Conservation (phyloP, 2,329 filamentous ascomycete genomes). For the Paraconiothyrium sp. region DNA sequence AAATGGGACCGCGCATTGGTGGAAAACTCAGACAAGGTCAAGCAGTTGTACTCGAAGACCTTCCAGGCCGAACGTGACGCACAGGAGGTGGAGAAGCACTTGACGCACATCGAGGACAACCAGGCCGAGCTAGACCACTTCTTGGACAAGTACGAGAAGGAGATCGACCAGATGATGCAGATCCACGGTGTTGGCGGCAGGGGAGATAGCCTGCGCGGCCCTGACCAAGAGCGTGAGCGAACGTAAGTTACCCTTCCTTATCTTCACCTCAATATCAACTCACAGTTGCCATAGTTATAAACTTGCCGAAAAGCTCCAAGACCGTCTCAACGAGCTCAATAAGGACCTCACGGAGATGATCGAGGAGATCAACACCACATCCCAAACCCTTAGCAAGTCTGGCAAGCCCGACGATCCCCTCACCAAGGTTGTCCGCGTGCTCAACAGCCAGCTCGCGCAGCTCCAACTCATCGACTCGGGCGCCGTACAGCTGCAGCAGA, state of each 20-base stretch:
- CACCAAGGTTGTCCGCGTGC: slow-evolving; percentile 92
- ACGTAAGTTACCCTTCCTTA: slow-evolving; percentile 66
- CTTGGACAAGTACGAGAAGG: slow-evolving; percentile 89
- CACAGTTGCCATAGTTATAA: slow-evolving; percentile 69
- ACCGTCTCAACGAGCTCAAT: slow-evolving; percentile 91
- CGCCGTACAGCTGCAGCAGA: slow-evolving; percentile 79
- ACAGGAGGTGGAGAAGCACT: slow-evolving; percentile 90
- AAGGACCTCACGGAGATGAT: slow-evolving; percentile 96
- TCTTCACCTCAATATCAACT: slow-evolving; percentile 23
- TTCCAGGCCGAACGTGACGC: slow-evolving; percentile 94
- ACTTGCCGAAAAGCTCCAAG: slow-evolving; percentile 89
- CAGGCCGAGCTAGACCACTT: slow-evolving; percentile 89
- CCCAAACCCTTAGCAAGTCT: slow-evolving; percentile 87
- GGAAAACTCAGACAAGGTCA: slow-evolving; percentile 93
- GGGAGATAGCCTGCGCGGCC: slow-evolving; percentile 81
- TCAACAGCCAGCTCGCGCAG: slow-evolving; percentile 91
- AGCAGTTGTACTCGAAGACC: slow-evolving; percentile 89
- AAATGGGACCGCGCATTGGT: slow-evolving; percentile 92
- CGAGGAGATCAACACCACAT: slow-evolving; percentile 95
- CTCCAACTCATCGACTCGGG: slow-evolving; percentile 93
- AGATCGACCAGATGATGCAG: slow-evolving; percentile 92
- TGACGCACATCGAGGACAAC: slow-evolving; percentile 87
- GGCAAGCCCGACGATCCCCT: slow-evolving; percentile 75
- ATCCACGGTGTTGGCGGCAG: slow-evolving; percentile 72
- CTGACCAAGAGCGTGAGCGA: slow-evolving; percentile 93